Base-by-base conservation (phyloP, 2,329 filamentous ascomycete genomes). In the Drechslerella coelobrocha region DNA sequence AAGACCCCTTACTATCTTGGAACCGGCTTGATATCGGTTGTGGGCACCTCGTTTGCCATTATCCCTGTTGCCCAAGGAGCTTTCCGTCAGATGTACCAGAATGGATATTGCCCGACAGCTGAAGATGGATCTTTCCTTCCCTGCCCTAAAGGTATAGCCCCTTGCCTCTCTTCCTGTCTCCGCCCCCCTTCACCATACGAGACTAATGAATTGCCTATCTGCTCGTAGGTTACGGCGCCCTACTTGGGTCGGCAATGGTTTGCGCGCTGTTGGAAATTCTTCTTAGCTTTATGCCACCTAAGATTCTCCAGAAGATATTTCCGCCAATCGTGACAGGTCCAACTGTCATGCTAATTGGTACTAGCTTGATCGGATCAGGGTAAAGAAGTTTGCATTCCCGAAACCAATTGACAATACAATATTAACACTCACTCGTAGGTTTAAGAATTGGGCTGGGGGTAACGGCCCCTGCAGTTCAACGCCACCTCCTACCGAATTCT, bases 11-110 rank as follows among this genome's bases (percentile, higher is more conserved):
- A 71, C 23, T 71, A 60, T 27, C 59, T 92, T 68, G 89, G 91
- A 9, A 94, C 91, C 0, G 91, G 91, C 1, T 80, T 94, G 23
- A 87, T 94, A 65, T 91, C 88, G 0, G 91, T 92, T 2, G 89
- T 91, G 2, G 89, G 89, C 14, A 87, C 8, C 87, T 85, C 19
- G 84, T 89, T 51, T 85, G 76, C 88, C 86, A 88, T 89, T 69
- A 90, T 92, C 71, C 85, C 88, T 2, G 86, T 92, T 24, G 89
- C 89, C 0, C 84, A 84, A 29, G 88, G 89, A 50, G 89, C 87
- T 2, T 84, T 94, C 43, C 78, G 81, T 1, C 89, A 93, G 77
- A 93, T 92, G 83, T 89, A 90, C 75, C 77, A 79, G 2, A 86
- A 83, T 12, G 88, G 87, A 2, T 88, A 83, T 73, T 89, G 87